Base-by-base conservation (phyloP, 2,329 filamentous ascomycete species). In the Rhynchosporium secalis region DNA sequence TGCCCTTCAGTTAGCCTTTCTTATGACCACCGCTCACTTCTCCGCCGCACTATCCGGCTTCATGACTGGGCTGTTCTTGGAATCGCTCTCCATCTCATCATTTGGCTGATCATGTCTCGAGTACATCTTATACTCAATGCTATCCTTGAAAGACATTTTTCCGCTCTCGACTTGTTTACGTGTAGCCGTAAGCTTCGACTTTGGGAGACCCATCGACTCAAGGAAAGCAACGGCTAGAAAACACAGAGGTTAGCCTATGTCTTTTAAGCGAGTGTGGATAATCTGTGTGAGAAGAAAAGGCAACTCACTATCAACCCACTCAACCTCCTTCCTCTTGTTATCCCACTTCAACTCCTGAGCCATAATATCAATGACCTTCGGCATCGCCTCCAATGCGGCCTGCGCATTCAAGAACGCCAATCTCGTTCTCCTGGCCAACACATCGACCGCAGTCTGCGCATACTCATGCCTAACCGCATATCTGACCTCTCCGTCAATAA, bases 391-490 rank as follows among this genome's bases (percentile, higher is more conserved):
- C 9, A 96, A 84, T 0, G 92, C 89, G 10, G 93, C 93, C 76
- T 96, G 91, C 4, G 92, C 92, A 74, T 96, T 96, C 69, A 97
- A 78, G 79, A 97, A 98, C 8, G 92, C 90, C 61, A 97, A 78
- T 61, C 94, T 83, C 46, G 90, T 97, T 65, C 93, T 83, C 63
- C 94, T 85, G 2, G 92, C 93, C 52, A 97, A 80, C 12, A 97
- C 89, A 73, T 97, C 93, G 15, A 93, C 88, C 1, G 92, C 91
- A 3, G 91, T 96, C 76, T 96, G 91, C 3, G 94, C 94, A 72
- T 96, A 96, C 78, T 97, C 94, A 76, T 96, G 88, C 56, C 87
- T 82, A 46, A 96, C 86, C 29, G 92, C 92, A 74, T 96, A 96
- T 60, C 92, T 86, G 46, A 97, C 83, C 78, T 98, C 94, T 55